Evolutionary conservation across 257 asterid species (phyloP), one percentile per base, ranked within the genome.

Genomic region (Misopates orontium): DNA sequence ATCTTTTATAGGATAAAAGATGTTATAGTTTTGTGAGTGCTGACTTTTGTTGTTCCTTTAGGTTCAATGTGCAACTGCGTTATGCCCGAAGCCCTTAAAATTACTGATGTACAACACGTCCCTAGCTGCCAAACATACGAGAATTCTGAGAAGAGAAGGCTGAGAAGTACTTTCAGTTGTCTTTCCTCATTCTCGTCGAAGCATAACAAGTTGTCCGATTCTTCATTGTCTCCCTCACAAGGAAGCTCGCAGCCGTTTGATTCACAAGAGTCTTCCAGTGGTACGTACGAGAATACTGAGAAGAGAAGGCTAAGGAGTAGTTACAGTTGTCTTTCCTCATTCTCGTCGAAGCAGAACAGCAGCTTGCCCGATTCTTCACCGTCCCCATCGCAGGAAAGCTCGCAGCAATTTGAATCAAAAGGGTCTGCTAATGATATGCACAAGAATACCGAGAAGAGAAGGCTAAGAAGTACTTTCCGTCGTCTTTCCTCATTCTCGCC

Each of bases 321-420:
- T 23, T 92, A 84, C 77, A 82, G 80, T 74, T 85, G 90, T 66
- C 82, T 92, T 24, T 91, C 98, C 10, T 91, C 98, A 9, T 84
- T 91, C 70, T 86, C 98, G 17, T 82, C 85, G 0, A 83, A 96
- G 82, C 98, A 91, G 70, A 86, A 85, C 70, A 94, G n/a, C n/a
- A n/a, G 87, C 70, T 65, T 89, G 42, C 87, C 93, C 0, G 75
- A 88, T 8, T 87, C 95, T 59, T 89, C 98, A 3, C 32, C 87
- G 57, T 87, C 95, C 21, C 98, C 98, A 12, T 73, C 89, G 67
- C 84, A 87, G 76, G 90, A 94, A 15, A 86, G 95, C 77, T 77
- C 85, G 36, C 85, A 84, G 1, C 86, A 83, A 6, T 83, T 87
- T 95, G 95, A 84, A 60, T 69, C 79, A 8, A 85, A 79, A 70